These are phyloP conservation scores for Erythrophleum ivorense DNA, from an alignment of 331 rosid species.

Conservation along the genomic window DNA sequence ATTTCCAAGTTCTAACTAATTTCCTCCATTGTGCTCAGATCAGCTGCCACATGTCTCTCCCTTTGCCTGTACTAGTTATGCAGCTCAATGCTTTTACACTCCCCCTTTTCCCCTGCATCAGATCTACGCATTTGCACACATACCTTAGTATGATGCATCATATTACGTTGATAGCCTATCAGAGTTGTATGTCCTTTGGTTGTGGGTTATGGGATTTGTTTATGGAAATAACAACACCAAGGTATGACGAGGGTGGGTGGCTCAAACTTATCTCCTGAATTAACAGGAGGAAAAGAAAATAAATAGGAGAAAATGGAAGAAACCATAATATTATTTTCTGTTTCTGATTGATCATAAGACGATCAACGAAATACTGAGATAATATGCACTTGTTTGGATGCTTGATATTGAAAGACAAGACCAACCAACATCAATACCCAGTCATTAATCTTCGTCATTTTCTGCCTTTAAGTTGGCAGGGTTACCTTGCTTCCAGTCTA, in stretches of 20 bases:
- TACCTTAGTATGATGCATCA: background rate
- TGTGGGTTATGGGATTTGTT: background rate
- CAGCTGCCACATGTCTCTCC: background rate
- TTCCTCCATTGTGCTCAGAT: background rate
- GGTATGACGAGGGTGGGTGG: background rate
- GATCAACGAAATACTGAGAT: constrained; percentile 24
- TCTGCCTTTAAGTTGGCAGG: constrained; percentile 29
- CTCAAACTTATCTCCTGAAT: background rate
- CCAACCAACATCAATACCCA: constrained; percentile 2
- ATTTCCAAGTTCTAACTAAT: background rate
- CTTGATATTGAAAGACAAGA: constrained; percentile 4
- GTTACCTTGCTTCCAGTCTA: constrained; percentile 2
- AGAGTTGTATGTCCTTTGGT: background rate
- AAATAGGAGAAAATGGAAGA: constrained; percentile 1
- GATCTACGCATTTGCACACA: background rate
- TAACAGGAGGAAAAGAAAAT: background rate
- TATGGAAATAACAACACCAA: background rate
- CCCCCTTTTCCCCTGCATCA: background rate
- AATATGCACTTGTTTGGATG: constrained; percentile 8
- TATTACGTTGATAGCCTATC: background rate
- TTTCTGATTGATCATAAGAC: background rate
- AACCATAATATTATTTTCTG: background rate
- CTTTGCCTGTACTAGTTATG: background rate
- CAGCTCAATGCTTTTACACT: background rate
- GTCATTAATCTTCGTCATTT: constrained; percentile 7